These are phyloP conservation scores for Phytophthora sojae DNA, from an alignment of 352 stramenopile genomes.

Conservation along the genomic window DNA sequence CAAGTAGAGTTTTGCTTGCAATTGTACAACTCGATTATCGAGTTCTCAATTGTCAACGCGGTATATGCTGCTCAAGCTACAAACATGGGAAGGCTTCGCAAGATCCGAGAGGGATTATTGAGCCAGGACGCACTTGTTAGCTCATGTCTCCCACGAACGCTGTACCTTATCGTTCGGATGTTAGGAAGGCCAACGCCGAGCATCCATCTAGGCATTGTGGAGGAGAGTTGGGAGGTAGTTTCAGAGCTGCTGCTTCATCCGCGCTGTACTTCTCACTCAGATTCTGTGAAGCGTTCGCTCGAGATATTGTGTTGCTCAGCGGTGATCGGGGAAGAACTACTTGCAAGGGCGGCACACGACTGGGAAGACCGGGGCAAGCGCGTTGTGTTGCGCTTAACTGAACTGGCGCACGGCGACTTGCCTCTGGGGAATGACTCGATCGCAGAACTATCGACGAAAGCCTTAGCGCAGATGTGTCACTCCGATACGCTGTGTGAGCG, in stretches of 20 bases:
- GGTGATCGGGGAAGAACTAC: background rate
- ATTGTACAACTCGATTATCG: conserved; percentile 23
- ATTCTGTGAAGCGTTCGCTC: background rate
- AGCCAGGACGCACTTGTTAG: background rate
- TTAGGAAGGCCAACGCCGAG: background rate
- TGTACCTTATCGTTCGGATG: conserved; percentile 16
- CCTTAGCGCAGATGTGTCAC: background rate
- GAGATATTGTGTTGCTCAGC: conserved; percentile 6
- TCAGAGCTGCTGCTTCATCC: conserved; percentile 6
- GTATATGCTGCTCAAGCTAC: conserved; percentile 6
- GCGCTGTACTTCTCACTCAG: background rate
- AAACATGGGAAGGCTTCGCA: background rate
- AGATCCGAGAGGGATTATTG: conserved; percentile 2
- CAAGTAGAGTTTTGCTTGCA: conserved; percentile 1
- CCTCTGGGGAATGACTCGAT: background rate
- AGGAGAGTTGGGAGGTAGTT: conserved; percentile 19
- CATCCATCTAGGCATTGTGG: background rate
- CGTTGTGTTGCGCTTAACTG: conserved; percentile 13
- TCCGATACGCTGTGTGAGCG: conserved; percentile 9
- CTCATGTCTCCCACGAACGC: conserved; percentile 1
- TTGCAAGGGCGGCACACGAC: background rate
- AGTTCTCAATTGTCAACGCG: conserved; percentile 24
- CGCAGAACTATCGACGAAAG: conserved; percentile 5
- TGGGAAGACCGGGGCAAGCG: conserved; percentile 15
- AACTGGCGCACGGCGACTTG: background rate